Evolutionary conservation across 2,329 filamentous ascomycete species (phyloP), one percentile per base, ranked within the genome.

Genomic region (Talaromyces verruculosus): DNA sequence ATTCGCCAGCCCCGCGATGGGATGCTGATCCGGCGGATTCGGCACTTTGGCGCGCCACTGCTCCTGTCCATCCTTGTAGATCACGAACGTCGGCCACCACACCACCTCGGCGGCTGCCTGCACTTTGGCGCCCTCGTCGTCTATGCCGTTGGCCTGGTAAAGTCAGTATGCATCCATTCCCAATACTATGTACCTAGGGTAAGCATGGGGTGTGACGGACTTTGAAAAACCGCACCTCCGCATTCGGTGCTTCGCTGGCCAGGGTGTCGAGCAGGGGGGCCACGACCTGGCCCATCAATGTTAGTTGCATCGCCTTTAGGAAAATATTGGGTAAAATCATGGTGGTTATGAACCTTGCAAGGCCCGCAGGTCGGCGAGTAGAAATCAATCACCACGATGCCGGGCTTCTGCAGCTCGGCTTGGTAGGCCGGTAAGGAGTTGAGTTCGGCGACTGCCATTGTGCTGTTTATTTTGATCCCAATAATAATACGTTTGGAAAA

Each of bases 1-100:
- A 47, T 5, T 45, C n/a, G 57, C 39, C 25, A 60, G 28, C 13
- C 15, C 57, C 17, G 57, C 15, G 15, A 45, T 60, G 13, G 30
- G 45, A 53, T 62, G 60, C 45, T 62, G 30, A 15, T 62, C 43
- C 10, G 60, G 60, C 4, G 60, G 60, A 49, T 62, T 62, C 15
- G 60, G 60, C 28, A 62, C 60, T 53, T 62, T 62, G 17, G 19
- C 60, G 35, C 45, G 60, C 60, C 60, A 62, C 28, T 62, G 30
- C 43, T 62, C 45, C 30, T 62, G 43, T 25, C 60, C 60, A 19
- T 62, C 30, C 1, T 53, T 35, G 13, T 62, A 53, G 4, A 62
- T 37, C 13, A 62, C 45, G 15, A 62, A 62, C 1, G 60, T 62
- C 15, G 60, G 60, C 60, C 45, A 62, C 60, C 60, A 62, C 1